These are phyloP conservation scores for Acephala macrosclerotiorum DNA, from an alignment of 2,329 filamentous ascomycete species.

Conservation along the genomic window DNA sequence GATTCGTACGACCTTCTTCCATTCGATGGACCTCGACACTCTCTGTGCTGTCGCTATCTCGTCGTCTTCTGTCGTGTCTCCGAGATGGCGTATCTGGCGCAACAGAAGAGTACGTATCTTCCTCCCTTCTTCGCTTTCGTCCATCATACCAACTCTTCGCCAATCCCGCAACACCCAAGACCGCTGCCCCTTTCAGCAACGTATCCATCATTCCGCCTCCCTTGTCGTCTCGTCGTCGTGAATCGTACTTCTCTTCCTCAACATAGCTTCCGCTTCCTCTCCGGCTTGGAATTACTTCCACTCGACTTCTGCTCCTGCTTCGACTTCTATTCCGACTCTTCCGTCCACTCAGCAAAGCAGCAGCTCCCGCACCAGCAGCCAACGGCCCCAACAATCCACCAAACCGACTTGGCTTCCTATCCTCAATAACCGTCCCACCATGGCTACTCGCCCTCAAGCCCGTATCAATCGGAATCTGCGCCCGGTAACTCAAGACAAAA, in stretches of 20 bases:
- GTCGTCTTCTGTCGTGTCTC: slow-evolving; percentile 47
- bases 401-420: slow-evolving; percentile 51
- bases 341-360: slow-evolving; percentile 55
- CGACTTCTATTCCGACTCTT: slow-evolving; percentile 42
- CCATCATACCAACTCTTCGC: slow-evolving; percentile 65
- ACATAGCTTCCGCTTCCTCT: slow-evolving; percentile 62
- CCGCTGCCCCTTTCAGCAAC: slow-evolving; percentile 65
- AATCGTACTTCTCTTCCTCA: slow-evolving; percentile 67
- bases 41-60: slow-evolving; percentile 56
- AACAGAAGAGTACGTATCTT: slow-evolving; percentile 69
- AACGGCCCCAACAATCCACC: slow-evolving; percentile 60
- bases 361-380: slow-evolving; percentile 63
- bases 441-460: slow-evolving; percentile 50
- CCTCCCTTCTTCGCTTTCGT: slow-evolving; percentile 52
- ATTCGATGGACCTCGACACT: slow-evolving; percentile 33
- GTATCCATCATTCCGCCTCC: slow-evolving; percentile 67
- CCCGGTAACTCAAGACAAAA: slow-evolving; percentile 79
- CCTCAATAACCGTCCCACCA: slow-evolving; percentile 57
- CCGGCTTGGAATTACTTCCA: slow-evolving; percentile 57
- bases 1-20: slow-evolving; percentile 46
- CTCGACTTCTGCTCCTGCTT: slow-evolving; percentile 33
- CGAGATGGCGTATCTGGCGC: slow-evolving; percentile 66
- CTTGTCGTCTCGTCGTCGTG: slow-evolving; percentile 29
- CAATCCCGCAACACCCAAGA: slow-evolving; percentile 68
- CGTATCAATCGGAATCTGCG: slow-evolving; percentile 56